A percentile compares a stretch with the other conserved stretches of the same genome.
These are phyloP conservation scores for Fusarium brachygibbosum DNA, from an alignment of 2,329 filamentous ascomycete genomes.

Conservation along the genomic window DNA sequence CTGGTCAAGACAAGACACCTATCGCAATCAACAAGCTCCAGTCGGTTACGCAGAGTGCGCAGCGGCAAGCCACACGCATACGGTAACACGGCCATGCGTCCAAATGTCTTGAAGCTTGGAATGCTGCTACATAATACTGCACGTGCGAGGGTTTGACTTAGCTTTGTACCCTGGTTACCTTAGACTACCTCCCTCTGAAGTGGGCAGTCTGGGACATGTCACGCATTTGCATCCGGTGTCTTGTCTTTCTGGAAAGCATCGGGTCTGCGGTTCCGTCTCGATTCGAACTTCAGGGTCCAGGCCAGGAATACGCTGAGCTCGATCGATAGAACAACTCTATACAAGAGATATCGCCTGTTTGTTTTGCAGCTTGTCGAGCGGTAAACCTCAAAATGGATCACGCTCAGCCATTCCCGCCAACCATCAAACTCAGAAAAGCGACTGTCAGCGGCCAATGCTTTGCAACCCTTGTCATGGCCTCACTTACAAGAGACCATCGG, in stretches of 20 bases:
- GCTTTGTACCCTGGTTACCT: constrained; percentile 15
- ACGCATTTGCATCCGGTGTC: constrained; percentile 30
- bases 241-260: constrained; percentile 16
- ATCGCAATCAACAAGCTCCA: constrained; percentile 25
- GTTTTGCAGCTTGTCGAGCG: constrained; percentile 32
- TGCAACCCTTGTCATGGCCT: constrained; percentile 34
- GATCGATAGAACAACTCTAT: constrained; percentile 30
- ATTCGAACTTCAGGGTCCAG: constrained; percentile 18
- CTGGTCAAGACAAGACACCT: constrained; percentile 1
- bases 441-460: constrained; percentile 31
- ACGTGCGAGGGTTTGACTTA: constrained; percentile 46
- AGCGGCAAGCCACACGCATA: constrained; percentile 47
- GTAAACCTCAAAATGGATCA: constrained; percentile 41
- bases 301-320: constrained; percentile 5
- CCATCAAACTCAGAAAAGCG: constrained; percentile 21
- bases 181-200: neutral
- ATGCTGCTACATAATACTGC: constrained; percentile 43
- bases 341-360: constrained; percentile 32
- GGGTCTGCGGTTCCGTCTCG: constrained; percentile 32
- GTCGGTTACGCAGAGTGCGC: constrained; percentile 35
- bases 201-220: constrained; percentile 36
- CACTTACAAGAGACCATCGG: constrained; percentile 32
- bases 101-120: constrained; percentile 45
- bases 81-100: constrained; percentile 36
- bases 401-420: constrained; percentile 39